Conservation (phyloP, 139 green algal genomes). For the Coccomyxa sp. region DNA sequence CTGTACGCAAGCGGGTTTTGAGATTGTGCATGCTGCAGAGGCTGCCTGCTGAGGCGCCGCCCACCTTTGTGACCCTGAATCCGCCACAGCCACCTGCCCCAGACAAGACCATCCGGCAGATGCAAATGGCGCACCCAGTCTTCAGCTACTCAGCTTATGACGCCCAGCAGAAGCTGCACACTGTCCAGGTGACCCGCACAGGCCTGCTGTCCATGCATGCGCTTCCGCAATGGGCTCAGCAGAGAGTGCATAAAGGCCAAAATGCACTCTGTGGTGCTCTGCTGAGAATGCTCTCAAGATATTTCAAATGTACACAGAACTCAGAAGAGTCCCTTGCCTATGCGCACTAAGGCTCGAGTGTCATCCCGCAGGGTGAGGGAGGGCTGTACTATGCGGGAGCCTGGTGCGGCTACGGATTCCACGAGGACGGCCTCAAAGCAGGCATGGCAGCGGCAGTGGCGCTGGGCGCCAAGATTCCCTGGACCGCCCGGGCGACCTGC, state of each 20-base stretch:
- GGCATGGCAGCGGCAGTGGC: constrained; percentile 54
- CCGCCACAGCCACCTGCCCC: constrained; percentile 54
- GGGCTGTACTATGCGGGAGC: constrained; percentile 66
- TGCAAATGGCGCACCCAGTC: constrained; percentile 74
- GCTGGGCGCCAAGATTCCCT: constrained; percentile 48
- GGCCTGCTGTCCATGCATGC: no score
- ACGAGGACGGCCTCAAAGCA: constrained; percentile 91
- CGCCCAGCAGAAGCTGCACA: constrained; percentile 44
- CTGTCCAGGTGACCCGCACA: constrained; percentile 19
- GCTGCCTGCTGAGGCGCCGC: constrained; percentile 54
- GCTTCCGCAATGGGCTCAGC: no score
- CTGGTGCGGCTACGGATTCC: constrained; percentile 92
- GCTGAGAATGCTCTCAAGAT: no score
- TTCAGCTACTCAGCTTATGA: constrained; percentile 58
- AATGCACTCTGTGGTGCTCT: no score
- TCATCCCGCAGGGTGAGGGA: constrained; percentile 35
- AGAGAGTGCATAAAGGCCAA: no score
- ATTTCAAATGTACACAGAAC: no score
- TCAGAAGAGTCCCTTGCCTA: no score
- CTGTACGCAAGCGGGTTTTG: no score
- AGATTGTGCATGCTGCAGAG: no score
- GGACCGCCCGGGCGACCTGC: constrained; percentile 39
- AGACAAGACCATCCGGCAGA: constrained; percentile 38
- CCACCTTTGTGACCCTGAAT: constrained; percentile 94
- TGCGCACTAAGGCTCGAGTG: not conserved